Percentiles rank a stretch among this genome's conserved stretches.
These are phyloP conservation scores for Phenoliferia sp. DNA, from an alignment of 1,284 basidiomycete genomes.

Conservation along the genomic window DNA sequence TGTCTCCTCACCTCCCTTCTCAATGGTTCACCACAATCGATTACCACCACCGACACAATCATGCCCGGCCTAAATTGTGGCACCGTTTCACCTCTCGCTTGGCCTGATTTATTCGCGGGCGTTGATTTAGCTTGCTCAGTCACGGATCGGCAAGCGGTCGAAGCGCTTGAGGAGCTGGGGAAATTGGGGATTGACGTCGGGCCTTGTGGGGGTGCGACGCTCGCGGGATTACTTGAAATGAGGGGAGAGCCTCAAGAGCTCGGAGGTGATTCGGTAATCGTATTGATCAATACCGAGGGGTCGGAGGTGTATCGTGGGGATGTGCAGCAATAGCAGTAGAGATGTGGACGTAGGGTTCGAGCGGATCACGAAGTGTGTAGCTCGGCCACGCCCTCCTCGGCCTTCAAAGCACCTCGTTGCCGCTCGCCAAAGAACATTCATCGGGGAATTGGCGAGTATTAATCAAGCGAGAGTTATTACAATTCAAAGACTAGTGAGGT, in stretches of 20 bases:
- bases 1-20: slow-evolving; percentile 1
- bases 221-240: neutral
- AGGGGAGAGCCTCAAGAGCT: neutral
- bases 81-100: neutral
- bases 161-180: neutral
- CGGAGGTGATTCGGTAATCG: neutral
- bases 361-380: too few species aligned
- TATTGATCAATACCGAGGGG: neutral
- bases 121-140: neutral
- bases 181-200: neutral
- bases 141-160: neutral
- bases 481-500: too few species aligned
- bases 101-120: neutral
- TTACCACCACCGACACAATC: neutral
- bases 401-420: too few species aligned
- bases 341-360: too few species aligned
- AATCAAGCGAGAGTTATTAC: too few species aligned
- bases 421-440: too few species aligned
- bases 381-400: too few species aligned
- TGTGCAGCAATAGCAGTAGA: too few species aligned
- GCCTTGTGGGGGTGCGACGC: neutral
- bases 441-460: too few species aligned
- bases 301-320: neutral
- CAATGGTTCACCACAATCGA: neutral
- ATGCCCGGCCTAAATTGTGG: slow-evolving; percentile 1